These are phyloP conservation scores for Yamadazyma conglobata DNA, from an alignment of 1,139 yeast genomes.

Conservation along the genomic window DNA sequence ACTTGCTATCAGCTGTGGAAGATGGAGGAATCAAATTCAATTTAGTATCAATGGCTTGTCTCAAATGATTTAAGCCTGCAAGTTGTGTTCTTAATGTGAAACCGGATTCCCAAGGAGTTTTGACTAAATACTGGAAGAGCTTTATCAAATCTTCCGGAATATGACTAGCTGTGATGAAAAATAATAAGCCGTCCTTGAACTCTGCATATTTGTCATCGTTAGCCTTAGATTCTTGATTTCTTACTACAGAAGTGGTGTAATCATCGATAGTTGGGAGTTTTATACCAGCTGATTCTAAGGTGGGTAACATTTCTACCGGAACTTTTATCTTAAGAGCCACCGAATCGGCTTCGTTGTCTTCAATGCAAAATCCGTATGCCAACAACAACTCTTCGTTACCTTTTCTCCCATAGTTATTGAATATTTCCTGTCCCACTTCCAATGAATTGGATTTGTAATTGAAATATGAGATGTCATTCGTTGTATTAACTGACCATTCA, in stretches of 20 bases:
- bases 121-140: conserved; percentile 52
- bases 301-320: conserved; percentile 33
- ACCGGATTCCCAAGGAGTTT: conserved; percentile 38
- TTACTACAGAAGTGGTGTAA: conserved; percentile 42
- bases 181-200: conserved; percentile 41
- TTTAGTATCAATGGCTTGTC: conserved; percentile 49
- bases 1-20: conserved; percentile 7
- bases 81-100: conserved; percentile 51
- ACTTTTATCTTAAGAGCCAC: conserved; percentile 56
- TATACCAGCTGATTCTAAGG: conserved; percentile 37
- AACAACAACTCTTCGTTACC: conserved; percentile 72
- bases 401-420: conserved; percentile 82
- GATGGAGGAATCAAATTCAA: conserved; percentile 26
- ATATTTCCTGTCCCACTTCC: conserved; percentile 46
- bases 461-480: conserved; percentile 18
- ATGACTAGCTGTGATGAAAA: conserved; percentile 33
- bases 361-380: conserved; percentile 68
- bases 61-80: conserved; percentile 57
- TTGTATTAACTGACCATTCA: conserved; percentile 48
- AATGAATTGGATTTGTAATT: conserved; percentile 27
- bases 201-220: conserved; percentile 10
- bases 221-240: conserved; percentile 9
- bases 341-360: conserved; percentile 58
- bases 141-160: conserved; percentile 47
- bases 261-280: conserved; percentile 45